Evolutionary conservation across 441 rosid species (phyloP).

Genomic region (Kokia cookei): DNA sequence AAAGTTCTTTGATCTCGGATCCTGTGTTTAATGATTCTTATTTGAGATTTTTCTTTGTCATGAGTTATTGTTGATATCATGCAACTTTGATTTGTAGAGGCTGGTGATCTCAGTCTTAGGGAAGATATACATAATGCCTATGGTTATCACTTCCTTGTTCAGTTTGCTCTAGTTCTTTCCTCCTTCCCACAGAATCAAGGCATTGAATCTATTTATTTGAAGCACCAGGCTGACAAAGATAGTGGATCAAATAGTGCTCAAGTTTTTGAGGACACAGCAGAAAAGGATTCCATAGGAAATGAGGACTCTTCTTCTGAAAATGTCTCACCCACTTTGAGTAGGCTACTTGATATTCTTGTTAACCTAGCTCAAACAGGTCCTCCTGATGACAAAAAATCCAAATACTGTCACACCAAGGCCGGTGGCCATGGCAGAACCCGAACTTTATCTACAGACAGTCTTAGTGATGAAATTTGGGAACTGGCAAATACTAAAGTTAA

Average conservation of each 20-base stretch:
- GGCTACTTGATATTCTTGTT: constrained; percentile 98
- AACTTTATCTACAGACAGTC: constrained; percentile 3
- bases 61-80: constrained; percentile 26
- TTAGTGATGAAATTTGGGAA: constrained; percentile 73
- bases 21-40: neutral
- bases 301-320: constrained; percentile 46
- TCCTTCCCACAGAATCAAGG: constrained; percentile 52
- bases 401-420: constrained; percentile 47
- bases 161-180: constrained; percentile 84
- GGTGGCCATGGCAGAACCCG: constrained; percentile 5
- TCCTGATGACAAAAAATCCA: constrained; percentile 57
- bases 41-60: constrained; percentile 3
- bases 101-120: constrained; percentile 90
- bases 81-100: constrained; percentile 66
- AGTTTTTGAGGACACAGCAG: constrained; percentile 22
- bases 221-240: constrained; percentile 28
- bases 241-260: constrained; percentile 30
- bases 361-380: constrained; percentile 96
- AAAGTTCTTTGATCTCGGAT: constrained; percentile 6
- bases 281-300: constrained; percentile 23
- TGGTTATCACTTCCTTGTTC: constrained; percentile 99
- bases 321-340: constrained; percentile 80
- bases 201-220: constrained; percentile 29
- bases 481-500: constrained; percentile 80
- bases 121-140: constrained; percentile 99